Conservation (phyloP, 305 asterid genomes). For the Rubia balearica region DNA sequence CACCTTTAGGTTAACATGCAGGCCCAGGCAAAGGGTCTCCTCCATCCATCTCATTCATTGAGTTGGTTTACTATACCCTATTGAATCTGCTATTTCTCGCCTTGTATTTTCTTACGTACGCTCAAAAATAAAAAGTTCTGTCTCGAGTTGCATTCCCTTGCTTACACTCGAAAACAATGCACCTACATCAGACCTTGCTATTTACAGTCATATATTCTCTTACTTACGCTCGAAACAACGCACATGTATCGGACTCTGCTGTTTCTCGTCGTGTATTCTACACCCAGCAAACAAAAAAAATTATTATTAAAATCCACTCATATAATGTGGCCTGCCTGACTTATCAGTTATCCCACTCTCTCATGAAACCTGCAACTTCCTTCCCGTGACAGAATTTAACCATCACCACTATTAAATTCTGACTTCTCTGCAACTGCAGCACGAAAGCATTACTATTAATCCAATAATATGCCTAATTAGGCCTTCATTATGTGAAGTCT, state of each 20-base stretch:
- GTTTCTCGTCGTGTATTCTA: too few species aligned
- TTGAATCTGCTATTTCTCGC: too few species aligned
- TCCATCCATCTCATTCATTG: neutral
- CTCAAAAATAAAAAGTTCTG: too few species aligned
- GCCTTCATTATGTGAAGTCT: neutral
- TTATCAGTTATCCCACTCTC: neutral
- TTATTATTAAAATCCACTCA: neutral
- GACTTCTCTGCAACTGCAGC: neutral
- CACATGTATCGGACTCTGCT: too few species aligned
- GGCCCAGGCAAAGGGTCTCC: neutral
- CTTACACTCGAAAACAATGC: too few species aligned
- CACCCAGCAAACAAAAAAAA: too few species aligned
- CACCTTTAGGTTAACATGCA: neutral
- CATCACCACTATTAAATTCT: neutral
- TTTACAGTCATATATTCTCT: too few species aligned
- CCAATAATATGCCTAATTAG: neutral
- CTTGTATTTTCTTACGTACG: neutral
- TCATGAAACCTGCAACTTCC: neutral
- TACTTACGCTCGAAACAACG: too few species aligned
- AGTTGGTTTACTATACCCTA: too few species aligned
- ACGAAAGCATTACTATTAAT: too few species aligned
- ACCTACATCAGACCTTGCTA: too few species aligned
- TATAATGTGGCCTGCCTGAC: slow-evolving; percentile 1
- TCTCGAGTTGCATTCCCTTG: too few species aligned
- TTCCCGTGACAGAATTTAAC: slow-evolving; percentile 1